A percentile compares a stretch with the other conserved stretches of the same genome.
Conservation (phyloP, 768 basidiomycete species). For the Boletus subparvulus region DNA sequence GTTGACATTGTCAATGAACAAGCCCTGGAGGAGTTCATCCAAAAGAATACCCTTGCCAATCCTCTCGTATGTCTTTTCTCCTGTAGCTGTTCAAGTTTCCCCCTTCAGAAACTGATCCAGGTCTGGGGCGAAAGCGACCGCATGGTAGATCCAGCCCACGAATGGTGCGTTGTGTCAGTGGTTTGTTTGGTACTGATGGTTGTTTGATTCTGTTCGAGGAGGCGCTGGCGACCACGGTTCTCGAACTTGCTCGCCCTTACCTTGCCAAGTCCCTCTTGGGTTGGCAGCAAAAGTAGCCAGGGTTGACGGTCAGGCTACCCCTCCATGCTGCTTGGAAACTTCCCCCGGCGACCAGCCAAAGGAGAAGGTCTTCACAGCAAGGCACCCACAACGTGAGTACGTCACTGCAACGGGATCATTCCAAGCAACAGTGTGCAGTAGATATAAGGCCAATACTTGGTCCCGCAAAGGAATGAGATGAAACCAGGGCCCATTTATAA, state of each 20-base stretch:
- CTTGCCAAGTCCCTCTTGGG: constrained; percentile 33
- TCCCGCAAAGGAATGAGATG: too few species aligned
- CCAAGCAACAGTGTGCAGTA: not conserved
- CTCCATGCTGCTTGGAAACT: constrained; percentile 27
- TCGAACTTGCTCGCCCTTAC: constrained; percentile 18
- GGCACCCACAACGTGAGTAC: not conserved
- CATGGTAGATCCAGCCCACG: constrained; percentile 19
- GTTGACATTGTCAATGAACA: too few species aligned
- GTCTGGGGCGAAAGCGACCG: constrained; percentile 28
- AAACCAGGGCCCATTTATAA: too few species aligned
- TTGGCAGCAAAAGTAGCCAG: constrained; percentile 33
- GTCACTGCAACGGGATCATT: not conserved
- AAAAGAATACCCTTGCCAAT: too few species aligned
- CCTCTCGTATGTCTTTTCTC: too few species aligned
- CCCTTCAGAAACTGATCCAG: constrained; percentile 21
- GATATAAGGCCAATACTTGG: not conserved
- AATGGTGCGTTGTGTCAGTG: constrained; percentile 18
- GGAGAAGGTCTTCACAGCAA: constrained; percentile 3
- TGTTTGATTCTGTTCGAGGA: constrained; percentile 15
- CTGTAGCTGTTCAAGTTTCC: too few species aligned
- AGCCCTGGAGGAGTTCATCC: too few species aligned
- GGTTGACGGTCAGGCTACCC: constrained; percentile 34
- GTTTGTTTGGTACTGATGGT: not conserved
- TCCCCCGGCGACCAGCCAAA: constrained; percentile 6
- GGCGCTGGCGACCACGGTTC: constrained; percentile 19